These are phyloP conservation scores for Podospora tetraspora DNA, from an alignment of 495 filamentous ascomycete genomes.

Conservation along the genomic window DNA sequence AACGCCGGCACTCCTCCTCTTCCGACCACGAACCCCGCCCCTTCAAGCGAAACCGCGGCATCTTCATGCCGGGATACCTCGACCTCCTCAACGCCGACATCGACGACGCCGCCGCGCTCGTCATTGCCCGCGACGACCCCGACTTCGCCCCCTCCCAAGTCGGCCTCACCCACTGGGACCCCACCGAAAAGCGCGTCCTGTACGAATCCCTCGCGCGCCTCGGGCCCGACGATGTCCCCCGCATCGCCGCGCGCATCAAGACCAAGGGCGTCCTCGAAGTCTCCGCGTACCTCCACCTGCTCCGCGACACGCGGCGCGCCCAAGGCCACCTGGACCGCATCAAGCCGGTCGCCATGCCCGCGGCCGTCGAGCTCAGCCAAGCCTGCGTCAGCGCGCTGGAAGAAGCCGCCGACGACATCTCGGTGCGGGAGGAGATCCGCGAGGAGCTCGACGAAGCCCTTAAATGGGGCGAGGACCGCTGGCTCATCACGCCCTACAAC, in stretches of 20 bases:
- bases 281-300: slow-evolving; percentile 55
- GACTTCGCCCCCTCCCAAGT: slow-evolving; percentile 47
- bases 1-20: slow-evolving; percentile 3
- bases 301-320: slow-evolving; percentile 35
- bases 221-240: slow-evolving; percentile 53
- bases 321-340: slow-evolving; percentile 11
- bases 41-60: slow-evolving; percentile 30
- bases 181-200: slow-evolving; percentile 61
- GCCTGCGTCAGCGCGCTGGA: slow-evolving; percentile 64
- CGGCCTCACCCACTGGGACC: slow-evolving; percentile 64
- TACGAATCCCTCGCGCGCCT: slow-evolving; percentile 59
- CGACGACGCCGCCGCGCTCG: slow-evolving; percentile 32
- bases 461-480: slow-evolving; percentile 39
- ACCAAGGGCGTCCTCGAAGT: slow-evolving; percentile 75
- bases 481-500: slow-evolving; percentile 19
- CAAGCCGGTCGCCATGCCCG: slow-evolving; percentile 51
- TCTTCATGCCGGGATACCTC: slow-evolving; percentile 52
- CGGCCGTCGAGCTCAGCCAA: slow-evolving; percentile 67
- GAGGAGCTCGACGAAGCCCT: slow-evolving; percentile 51
- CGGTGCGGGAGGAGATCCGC: slow-evolving; percentile 49
- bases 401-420: slow-evolving; percentile 56
- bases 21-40: slow-evolving; percentile 14
- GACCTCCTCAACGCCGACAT: slow-evolving; percentile 56
- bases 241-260: slow-evolving; percentile 57
- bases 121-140: slow-evolving; percentile 18